These are phyloP conservation scores for Carex kokanica DNA, from an alignment of 176 grass and related monocot species.

Conservation along the genomic window DNA sequence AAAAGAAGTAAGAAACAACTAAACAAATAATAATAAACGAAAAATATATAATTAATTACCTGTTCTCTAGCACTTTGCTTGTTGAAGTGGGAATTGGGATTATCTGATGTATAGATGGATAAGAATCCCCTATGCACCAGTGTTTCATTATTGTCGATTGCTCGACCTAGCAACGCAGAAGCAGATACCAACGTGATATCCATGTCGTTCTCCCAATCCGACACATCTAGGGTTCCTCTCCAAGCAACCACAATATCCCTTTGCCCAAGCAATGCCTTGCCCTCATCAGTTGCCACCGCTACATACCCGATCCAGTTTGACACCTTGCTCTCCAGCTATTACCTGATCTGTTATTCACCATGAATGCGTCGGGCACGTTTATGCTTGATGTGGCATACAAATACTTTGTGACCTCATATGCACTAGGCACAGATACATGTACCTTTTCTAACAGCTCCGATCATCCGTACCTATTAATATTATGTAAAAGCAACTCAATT, in stretches of 20 bases:
- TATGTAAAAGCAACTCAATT: background rate
- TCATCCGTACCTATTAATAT: background rate
- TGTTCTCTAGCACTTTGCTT: conserved; percentile 72
- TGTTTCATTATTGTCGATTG: conserved; percentile 24
- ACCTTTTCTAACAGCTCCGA: conserved; percentile 41
- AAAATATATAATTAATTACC: conserved; percentile 29
- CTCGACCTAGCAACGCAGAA: conserved; percentile 35
- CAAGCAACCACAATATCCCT: conserved; percentile 60
- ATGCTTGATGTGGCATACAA: conserved; percentile 67
- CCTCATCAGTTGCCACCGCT: conserved; percentile 66
- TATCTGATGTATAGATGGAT: conserved; percentile 64
- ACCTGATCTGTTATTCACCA: conserved; percentile 30
- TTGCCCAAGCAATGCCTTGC: conserved; percentile 43
- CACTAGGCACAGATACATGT: conserved; percentile 25
- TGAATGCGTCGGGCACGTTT: conserved; percentile 29
- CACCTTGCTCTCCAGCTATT: conserved; percentile 46
- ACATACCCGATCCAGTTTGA: conserved; percentile 89
- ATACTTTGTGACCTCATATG: conserved; percentile 56
- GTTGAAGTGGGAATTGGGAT: conserved; percentile 54
- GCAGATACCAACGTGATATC: conserved; percentile 63
- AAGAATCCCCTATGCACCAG: conserved; percentile 66
- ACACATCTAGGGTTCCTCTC: conserved; percentile 54
- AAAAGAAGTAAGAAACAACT: background rate
- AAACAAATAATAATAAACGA: background rate
- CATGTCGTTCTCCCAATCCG: conserved; percentile 65